A percentile compares a stretch with the other conserved stretches of the same genome.
Evolutionary conservation across 148 eudicot species (phyloP).

Genomic region (Cornus kousa): DNA sequence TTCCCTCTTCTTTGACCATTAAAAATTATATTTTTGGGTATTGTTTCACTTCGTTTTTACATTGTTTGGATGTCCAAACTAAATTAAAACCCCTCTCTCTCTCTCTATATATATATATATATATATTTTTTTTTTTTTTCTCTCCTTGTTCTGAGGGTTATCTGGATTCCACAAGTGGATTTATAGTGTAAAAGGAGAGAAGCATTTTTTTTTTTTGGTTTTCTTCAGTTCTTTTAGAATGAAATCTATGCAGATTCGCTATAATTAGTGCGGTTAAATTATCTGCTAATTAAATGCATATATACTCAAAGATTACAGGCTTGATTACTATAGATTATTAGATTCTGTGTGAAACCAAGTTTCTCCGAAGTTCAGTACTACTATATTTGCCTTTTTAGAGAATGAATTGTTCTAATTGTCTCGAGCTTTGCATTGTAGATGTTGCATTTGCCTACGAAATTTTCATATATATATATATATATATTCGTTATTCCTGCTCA

Average conservation of each 20-base stretch:
- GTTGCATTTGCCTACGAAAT: no score
- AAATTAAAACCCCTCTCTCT: background rate
- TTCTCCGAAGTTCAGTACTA: background rate
- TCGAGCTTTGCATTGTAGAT: background rate
- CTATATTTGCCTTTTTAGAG: background rate
- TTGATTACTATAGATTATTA: background rate
- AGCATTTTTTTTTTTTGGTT: background rate
- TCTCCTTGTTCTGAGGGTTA: background rate
- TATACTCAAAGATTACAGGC: background rate
- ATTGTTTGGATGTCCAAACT: background rate
- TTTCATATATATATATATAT: no score
- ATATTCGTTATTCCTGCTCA: background rate
- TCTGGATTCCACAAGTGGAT: background rate
- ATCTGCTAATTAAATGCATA: background rate
- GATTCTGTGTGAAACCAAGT: background rate
- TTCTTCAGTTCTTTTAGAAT: background rate
- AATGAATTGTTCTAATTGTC: background rate
- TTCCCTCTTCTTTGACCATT: background rate
- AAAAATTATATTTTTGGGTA: background rate
- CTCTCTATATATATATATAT: no score
- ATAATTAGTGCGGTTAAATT: background rate
- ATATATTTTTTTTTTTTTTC: no score
- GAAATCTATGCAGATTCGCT: background rate
- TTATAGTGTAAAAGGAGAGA: background rate
- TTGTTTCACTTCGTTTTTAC: background rate